A percentile compares a stretch with the other conserved stretches of the same genome.
Evolutionary conservation across 202 grass and related monocot genomes (phyloP).

Genomic region (Dendrocalamus latiflorus): DNA sequence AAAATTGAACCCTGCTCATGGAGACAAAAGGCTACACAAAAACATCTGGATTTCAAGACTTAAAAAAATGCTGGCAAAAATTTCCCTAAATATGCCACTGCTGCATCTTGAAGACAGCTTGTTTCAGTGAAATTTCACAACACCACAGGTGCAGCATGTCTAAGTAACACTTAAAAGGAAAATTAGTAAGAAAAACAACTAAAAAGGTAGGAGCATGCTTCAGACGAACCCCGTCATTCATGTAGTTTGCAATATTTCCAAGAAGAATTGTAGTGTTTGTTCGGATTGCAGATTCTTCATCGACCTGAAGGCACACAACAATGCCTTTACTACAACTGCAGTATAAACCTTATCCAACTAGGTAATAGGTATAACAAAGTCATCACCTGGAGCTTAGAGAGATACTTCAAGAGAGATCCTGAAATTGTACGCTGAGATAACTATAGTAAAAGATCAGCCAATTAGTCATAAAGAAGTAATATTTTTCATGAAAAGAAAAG

Average conservation of each 20-base stretch:
- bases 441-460: conserved; percentile 44
- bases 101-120: neutral
- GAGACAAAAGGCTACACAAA: conserved; percentile 17
- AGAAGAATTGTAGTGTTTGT: conserved; percentile 99
- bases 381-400: conserved; percentile 94
- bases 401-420: conserved; percentile 98
- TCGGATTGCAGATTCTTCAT: conserved; percentile 96
- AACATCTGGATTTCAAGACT: neutral
- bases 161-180: neutral
- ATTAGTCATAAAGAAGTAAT: conserved; percentile 29
- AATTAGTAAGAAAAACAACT: conserved; percentile 7
- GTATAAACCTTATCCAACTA: conserved; percentile 17
- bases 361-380: neutral
- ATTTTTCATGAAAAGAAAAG: conserved; percentile 2
- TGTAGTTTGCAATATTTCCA: conserved; percentile 92
- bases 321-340: conserved; percentile 11
- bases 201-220: conserved; percentile 19
- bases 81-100: neutral
- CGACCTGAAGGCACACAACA: conserved; percentile 60
- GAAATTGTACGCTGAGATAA: conserved; percentile 94
- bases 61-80: neutral
- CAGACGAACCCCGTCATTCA: conserved; percentile 94
- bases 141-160: neutral
- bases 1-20: neutral
- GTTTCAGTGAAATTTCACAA: neutral